These are phyloP conservation scores for Gorgonomyces haynaldii DNA, from an alignment of 192 early-diverging fungal genomes.

Conservation along the genomic window DNA sequence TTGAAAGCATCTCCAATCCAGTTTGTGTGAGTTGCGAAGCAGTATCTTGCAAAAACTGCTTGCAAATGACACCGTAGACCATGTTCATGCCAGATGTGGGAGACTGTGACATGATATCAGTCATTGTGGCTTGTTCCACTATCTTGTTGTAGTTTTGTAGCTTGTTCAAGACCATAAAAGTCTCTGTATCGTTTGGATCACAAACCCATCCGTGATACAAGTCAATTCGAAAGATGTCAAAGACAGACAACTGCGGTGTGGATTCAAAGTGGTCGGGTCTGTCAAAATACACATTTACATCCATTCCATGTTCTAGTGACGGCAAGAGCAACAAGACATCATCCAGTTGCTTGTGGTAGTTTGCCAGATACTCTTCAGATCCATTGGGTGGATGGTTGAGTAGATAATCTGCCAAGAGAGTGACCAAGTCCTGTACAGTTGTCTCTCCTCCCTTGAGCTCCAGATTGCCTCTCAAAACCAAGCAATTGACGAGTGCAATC, in stretches of 20 bases:
- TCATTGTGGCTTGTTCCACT: slow-evolving; percentile 64
- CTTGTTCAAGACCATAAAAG: slow-evolving; percentile 41
- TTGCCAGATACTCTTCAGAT: background rate
- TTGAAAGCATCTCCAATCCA: slow-evolving; percentile 59
- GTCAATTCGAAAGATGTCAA: slow-evolving; percentile 66
- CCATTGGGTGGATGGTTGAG: slow-evolving; percentile 15
- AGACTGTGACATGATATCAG: slow-evolving; percentile 31
- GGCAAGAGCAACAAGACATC: slow-evolving; percentile 48
- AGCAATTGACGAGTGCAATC: slow-evolving; percentile 69
- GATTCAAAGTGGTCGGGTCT: slow-evolving; percentile 65
- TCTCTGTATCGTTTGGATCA: slow-evolving; percentile 47
- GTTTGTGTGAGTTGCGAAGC: slow-evolving; percentile 76
- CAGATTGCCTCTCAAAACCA: slow-evolving; percentile 62
- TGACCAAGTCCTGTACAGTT: slow-evolving; percentile 56
- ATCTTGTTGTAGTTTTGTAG: slow-evolving; percentile 65
- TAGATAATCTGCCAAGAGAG: slow-evolving; percentile 64
- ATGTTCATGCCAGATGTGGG: background rate
- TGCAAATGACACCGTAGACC: slow-evolving; percentile 10
- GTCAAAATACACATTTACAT: slow-evolving; percentile 79
- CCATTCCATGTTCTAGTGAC: slow-evolving; percentile 45
- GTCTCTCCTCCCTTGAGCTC: slow-evolving; percentile 41
- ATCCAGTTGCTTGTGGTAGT: slow-evolving; percentile 39
- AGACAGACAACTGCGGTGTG: slow-evolving; percentile 51
- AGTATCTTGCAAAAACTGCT: slow-evolving; percentile 61
- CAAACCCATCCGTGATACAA: slow-evolving; percentile 88